These are phyloP conservation scores for Comarum palustre DNA, from an alignment of 306 rosid species.

Conservation along the genomic window DNA sequence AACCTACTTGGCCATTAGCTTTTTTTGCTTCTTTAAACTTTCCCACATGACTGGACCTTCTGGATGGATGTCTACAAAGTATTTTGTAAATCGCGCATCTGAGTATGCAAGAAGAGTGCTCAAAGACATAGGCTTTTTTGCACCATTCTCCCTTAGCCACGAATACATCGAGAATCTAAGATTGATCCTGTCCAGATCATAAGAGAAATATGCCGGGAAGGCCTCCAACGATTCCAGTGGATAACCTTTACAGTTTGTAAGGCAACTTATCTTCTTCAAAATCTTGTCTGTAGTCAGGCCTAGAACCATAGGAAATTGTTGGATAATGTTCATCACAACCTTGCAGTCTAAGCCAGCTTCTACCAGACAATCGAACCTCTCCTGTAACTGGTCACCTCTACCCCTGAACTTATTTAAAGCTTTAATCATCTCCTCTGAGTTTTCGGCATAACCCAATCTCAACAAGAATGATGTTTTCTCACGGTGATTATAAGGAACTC, in stretches of 20 bases:
- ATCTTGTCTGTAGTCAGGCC: constrained; percentile 47
- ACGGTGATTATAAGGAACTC: constrained; percentile 33
- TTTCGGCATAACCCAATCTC: constrained; percentile 62
- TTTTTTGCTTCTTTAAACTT: constrained; percentile 31
- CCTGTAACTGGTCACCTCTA: constrained; percentile 76
- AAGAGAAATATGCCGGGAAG: constrained; percentile 65
- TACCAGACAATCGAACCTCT: constrained; percentile 78
- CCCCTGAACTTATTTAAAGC: constrained; percentile 63
- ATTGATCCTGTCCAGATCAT: constrained; percentile 48
- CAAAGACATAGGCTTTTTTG: constrained; percentile 49
- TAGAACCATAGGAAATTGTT: constrained; percentile 58
- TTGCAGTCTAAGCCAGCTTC: constrained; percentile 73
- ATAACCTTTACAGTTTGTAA: constrained; percentile 46
- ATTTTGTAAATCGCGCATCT: constrained; percentile 52
- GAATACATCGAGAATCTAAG: constrained; percentile 62
- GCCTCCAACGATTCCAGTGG: constrained; percentile 53
- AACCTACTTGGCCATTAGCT: constrained; percentile 14
- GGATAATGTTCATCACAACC: constrained; percentile 42
- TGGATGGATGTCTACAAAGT: constrained; percentile 62
- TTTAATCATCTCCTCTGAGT: constrained; percentile 75
- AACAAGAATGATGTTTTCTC: constrained; percentile 62
- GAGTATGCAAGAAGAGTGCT: constrained; percentile 59
- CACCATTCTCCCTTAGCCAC: constrained; percentile 60
- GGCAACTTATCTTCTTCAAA: constrained; percentile 58
- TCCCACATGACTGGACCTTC: constrained; percentile 66